phyloP scores from a whole-genome alignment of 257 asterid species.

The Nicotiana tabacum region DNA sequence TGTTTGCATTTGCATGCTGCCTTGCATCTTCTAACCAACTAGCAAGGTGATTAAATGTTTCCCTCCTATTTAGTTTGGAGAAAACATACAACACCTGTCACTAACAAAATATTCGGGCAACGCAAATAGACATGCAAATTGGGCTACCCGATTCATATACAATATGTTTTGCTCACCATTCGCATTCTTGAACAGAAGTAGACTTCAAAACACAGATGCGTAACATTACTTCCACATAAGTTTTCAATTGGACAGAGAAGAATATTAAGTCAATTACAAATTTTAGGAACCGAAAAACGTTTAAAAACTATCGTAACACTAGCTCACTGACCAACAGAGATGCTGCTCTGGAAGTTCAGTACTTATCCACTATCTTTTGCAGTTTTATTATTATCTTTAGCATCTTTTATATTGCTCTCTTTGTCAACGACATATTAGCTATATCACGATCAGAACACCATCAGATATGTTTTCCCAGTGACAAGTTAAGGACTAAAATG shows the following conservation, averaged over 20 bases:
- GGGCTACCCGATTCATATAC: background rate
- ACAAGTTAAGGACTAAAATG: background rate
- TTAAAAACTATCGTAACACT: background rate
- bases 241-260: background rate
- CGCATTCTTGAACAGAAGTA: background rate
- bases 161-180: background rate
- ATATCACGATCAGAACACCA: background rate
- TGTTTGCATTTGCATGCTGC: slow-evolving; percentile 64
- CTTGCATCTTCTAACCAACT: slow-evolving; percentile 56
- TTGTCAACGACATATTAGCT: background rate
- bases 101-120: background rate
- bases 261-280: background rate
- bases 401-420: background rate
- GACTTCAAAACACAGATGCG: background rate
- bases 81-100: background rate
- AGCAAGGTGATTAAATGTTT: slow-evolving; percentile 30
- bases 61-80: slow-evolving; percentile 15
- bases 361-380: background rate
- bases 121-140: background rate
- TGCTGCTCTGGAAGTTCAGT: background rate
- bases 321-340: background rate
- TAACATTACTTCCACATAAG: background rate
- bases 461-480: background rate
- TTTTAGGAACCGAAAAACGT: background rate
- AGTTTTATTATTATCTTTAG: background rate